Base-by-base conservation (phyloP, 208 protist genomes). In the Crithidia fasciculata region DNA sequence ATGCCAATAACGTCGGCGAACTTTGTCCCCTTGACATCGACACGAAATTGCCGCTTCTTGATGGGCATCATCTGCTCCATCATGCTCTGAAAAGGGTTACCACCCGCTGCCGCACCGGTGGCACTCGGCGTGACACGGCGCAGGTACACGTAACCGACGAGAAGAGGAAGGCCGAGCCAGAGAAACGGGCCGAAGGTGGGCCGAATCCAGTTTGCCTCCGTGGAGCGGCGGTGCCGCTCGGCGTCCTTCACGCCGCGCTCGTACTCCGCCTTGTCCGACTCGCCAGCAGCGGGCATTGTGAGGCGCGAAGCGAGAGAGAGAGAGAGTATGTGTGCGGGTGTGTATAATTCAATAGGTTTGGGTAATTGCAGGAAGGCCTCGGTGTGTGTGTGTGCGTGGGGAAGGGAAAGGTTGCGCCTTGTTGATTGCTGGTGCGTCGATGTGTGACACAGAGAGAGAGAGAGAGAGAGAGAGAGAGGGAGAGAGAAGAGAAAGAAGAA, bases 1-100 rank as follows among this genome's bases (percentile, higher is more conserved):
- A 99, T 90, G 62, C 98, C 98, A 74, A 96, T 97, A 4, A 99
- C 98, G 85, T 99, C 98, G 37, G 58, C 41, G 76, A 97, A 97
- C 69, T 70, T 91, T 4, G 91, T 96, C 18, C 90, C 91, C 63
- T 92, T 92, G 36, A 95, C 89, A 52, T 94, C 88, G 3, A 96
- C 90, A 57, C 90, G 90, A 69, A 96, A 96, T 58, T 94, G 76
- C 15, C 92, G 87, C 58, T 93, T 93, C 68, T 93, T 92, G 43
- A 96, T 91, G 16, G 92, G 92, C 86, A 95, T 92, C 86, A 96
- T 91, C 74, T 91, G 85, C 73, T 94, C 89, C 89, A 95, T 94
- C 63, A 96, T 86, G 55, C 78, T 79, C 13, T 80, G 68, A 82
- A 96, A 92, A n/a, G 86, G 83, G 64, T 93, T 69, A 36, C 60